Evolutionary conservation across 176 grass and related monocot genomes (phyloP).

Genomic region (Lolium perenne): DNA sequence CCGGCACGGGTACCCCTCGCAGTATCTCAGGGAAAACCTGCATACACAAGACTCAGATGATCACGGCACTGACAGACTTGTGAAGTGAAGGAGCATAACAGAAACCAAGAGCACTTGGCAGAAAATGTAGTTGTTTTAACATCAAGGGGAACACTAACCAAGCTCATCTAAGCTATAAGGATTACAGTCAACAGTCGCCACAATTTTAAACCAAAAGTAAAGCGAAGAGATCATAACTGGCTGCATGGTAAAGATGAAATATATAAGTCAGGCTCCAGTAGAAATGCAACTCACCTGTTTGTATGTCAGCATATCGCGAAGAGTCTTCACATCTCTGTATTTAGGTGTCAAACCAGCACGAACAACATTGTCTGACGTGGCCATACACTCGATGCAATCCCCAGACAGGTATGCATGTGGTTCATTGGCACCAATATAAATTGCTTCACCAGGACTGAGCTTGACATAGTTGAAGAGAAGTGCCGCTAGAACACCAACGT

Average conservation of each 20-base stretch:
- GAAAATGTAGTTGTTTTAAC: neutral
- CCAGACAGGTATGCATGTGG: constrained; percentile 89
- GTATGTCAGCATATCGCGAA: constrained; percentile 94
- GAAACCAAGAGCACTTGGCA: neutral
- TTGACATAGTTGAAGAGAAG: constrained; percentile 88
- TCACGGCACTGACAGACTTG: neutral
- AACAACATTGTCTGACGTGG: constrained; percentile 89
- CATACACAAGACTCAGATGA: neutral
- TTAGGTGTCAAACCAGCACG: constrained; percentile 92
- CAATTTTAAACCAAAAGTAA: neutral
- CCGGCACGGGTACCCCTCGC: constrained; percentile 48
- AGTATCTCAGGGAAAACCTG: constrained; percentile 80
- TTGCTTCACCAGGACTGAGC: constrained; percentile 83
- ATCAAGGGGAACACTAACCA: neutral
- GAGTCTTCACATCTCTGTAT: constrained; percentile 81
- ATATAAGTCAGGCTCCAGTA: neutral
- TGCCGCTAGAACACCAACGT: constrained; percentile 81
- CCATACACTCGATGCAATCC: constrained; percentile 95
- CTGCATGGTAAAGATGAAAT: neutral
- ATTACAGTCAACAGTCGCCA: neutral
- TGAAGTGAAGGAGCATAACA: constrained; percentile 6
- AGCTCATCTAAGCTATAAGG: neutral
- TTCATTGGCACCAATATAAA: constrained; percentile 85
- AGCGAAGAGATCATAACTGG: neutral
- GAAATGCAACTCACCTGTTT: constrained; percentile 59